phyloP scores from a whole-genome alignment of 306 rosid species.

The Cucumis cinereus region DNA sequence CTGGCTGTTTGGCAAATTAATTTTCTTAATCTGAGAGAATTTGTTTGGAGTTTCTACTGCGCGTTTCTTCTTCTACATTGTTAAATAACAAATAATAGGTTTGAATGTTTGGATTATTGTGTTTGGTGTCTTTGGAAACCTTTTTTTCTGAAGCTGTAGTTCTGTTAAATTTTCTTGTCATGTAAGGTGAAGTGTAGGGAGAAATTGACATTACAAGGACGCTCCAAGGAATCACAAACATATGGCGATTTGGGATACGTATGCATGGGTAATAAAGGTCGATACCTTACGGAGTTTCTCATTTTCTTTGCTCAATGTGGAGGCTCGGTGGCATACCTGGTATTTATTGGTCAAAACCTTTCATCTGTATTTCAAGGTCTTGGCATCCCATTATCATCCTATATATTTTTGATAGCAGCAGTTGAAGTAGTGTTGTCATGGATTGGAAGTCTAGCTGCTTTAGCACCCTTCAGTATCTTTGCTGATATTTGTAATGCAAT shows the following conservation, averaged over 20 bases:
- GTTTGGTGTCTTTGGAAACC: neutral
- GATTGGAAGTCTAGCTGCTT: constrained; percentile 50
- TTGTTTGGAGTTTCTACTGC: neutral
- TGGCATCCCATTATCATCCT: constrained; percentile 19
- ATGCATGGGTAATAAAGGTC: constrained; percentile 57
- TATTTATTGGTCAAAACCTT: constrained; percentile 71
- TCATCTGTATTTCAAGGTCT: constrained; percentile 34
- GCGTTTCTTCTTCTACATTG: neutral
- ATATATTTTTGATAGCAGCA: constrained; percentile 45
- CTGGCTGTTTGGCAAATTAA: neutral
- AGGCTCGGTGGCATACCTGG: constrained; percentile 71
- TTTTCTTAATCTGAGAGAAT: neutral
- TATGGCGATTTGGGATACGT: constrained; percentile 70
- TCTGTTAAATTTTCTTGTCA: neutral
- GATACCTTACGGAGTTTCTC: constrained; percentile 46
- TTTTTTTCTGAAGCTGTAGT: neutral
- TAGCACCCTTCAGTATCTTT: constrained; percentile 80
- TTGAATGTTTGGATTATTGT: neutral
- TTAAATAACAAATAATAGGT: neutral
- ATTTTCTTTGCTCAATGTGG: constrained; percentile 58
- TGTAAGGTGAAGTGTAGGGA: constrained; percentile 57
- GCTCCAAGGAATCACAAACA: constrained; percentile 28
- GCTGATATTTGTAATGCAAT: constrained; percentile 65
- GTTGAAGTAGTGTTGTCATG: constrained; percentile 71
- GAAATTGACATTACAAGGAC: constrained; percentile 41